Evolutionary conservation across 495 filamentous ascomycete species (phyloP).

Genomic region (Hypomontagnella monticulosa): DNA sequence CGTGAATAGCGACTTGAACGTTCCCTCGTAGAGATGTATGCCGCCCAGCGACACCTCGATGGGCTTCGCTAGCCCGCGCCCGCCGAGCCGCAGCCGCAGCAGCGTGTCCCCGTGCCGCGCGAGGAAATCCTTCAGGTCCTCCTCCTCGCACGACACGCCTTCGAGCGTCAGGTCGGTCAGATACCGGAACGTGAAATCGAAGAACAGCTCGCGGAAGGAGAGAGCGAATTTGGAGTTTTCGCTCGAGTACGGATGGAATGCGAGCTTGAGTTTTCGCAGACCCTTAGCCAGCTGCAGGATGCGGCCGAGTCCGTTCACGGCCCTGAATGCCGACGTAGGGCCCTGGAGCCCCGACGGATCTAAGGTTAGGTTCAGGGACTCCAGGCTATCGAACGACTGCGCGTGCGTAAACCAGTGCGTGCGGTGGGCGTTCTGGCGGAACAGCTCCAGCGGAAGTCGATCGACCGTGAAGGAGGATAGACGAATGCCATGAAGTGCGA

Average conservation of each 20-base stretch:
- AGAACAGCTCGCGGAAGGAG: slow-evolving; percentile 52
- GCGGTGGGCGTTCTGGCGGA: slow-evolving; percentile 50
- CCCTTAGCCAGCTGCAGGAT: slow-evolving; percentile 53
- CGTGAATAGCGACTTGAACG: slow-evolving; percentile 52
- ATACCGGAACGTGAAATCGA: slow-evolving; percentile 48
- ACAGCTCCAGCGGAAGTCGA: slow-evolving; percentile 58
- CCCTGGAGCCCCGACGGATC: slow-evolving; percentile 49
- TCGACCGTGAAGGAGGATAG: slow-evolving; percentile 55
- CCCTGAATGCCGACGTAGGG: slow-evolving; percentile 48
- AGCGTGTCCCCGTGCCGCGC: slow-evolving; percentile 54
- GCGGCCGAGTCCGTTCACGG: slow-evolving; percentile 56
- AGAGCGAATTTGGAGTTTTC: slow-evolving; percentile 54
- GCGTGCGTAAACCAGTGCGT: slow-evolving; percentile 57
- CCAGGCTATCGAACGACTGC: slow-evolving; percentile 51
- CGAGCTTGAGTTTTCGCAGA: slow-evolving; percentile 52
- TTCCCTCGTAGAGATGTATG: slow-evolving; percentile 56
- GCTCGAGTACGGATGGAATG: slow-evolving; percentile 55
- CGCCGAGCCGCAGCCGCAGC: slow-evolving; percentile 54
- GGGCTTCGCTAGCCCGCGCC: slow-evolving; percentile 54
- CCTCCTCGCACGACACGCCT: slow-evolving; percentile 55
- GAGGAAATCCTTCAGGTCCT: slow-evolving; percentile 55
- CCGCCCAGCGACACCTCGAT: slow-evolving; percentile 54
- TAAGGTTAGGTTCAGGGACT: slow-evolving; percentile 52
- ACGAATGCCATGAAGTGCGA: slow-evolving; percentile 51
- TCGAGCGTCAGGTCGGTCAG: slow-evolving; percentile 58